These are phyloP conservation scores for Solanum commersonii DNA, from an alignment of 257 asterid genomes.

Conservation along the genomic window DNA sequence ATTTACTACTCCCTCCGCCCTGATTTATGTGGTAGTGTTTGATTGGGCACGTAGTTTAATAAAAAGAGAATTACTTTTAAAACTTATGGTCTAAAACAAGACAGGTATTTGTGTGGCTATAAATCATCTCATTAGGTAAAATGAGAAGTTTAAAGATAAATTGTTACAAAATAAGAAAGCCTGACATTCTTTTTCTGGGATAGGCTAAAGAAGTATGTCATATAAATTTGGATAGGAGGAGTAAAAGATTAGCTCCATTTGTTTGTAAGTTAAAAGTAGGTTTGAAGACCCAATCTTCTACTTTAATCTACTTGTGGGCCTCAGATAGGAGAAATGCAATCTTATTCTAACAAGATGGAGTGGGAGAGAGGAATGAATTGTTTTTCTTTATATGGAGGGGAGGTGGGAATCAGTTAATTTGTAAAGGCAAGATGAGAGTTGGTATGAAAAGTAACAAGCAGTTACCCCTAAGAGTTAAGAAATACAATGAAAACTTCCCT, in stretches of 20 bases:
- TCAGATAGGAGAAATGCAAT: background rate
- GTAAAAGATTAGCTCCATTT: background rate
- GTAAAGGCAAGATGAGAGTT: background rate
- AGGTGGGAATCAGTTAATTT: background rate
- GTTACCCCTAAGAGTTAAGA: background rate
- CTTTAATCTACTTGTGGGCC: background rate
- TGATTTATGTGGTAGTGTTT: background rate
- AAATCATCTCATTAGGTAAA: background rate
- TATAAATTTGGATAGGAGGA: background rate
- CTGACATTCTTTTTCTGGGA: background rate
- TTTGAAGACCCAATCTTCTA: background rate
- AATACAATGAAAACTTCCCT: background rate
- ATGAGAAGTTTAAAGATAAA: background rate
- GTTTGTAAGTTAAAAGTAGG: background rate
- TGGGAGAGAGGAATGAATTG: background rate
- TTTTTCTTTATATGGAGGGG: background rate
- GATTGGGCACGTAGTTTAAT: background rate
- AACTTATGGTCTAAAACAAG: background rate
- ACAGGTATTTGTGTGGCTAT: background rate
- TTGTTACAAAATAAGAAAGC: background rate
- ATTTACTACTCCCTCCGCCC: background rate
- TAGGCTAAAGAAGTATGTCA: background rate
- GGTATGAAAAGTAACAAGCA: background rate
- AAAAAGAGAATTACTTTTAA: background rate
- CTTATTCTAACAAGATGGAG: background rate